Evolutionary conservation across 768 basidiomycete genomes (phyloP).

Genomic region (Coprinellus micaceus): DNA sequence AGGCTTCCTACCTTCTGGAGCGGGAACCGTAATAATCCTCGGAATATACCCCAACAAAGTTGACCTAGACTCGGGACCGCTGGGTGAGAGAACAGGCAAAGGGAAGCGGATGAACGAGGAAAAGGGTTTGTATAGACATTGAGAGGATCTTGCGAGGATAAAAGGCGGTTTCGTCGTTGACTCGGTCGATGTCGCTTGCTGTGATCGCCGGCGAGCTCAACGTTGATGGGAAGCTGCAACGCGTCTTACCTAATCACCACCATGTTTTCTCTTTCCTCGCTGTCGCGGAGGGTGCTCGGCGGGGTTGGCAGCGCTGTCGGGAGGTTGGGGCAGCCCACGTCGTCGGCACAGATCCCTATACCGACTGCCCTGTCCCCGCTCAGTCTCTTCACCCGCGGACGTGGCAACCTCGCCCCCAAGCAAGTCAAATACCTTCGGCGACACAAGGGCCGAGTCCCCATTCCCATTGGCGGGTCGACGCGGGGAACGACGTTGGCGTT

Average conservation of each 20-base stretch:
- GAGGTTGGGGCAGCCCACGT: constrained; percentile 14
- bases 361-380: constrained; percentile 29
- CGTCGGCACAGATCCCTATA: constrained; percentile 16
- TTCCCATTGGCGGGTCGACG: constrained; percentile 85
- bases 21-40: too few species aligned
- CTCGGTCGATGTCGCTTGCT: too few species aligned
- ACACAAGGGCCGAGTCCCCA: constrained; percentile 85
- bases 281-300: constrained; percentile 27
- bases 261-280: constrained; percentile 45
- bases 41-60: too few species aligned
- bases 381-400: constrained; percentile 40
- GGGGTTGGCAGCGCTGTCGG: constrained; percentile 13
- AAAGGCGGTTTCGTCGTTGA: too few species aligned
- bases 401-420: constrained; percentile 74
- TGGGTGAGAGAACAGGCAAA: too few species aligned
- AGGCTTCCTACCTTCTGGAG: too few species aligned
- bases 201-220: too few species aligned
- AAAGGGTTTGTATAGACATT: too few species aligned
- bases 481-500: constrained; percentile 91
- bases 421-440: constrained; percentile 81
- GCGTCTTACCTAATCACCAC: constrained; percentile 23
- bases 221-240: too few species aligned
- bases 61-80: too few species aligned
- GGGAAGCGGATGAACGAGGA: too few species aligned
- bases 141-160: too few species aligned